Evolutionary conservation across 2,329 filamentous ascomycete genomes (phyloP).

Genomic region (Clonostachys sp.): DNA sequence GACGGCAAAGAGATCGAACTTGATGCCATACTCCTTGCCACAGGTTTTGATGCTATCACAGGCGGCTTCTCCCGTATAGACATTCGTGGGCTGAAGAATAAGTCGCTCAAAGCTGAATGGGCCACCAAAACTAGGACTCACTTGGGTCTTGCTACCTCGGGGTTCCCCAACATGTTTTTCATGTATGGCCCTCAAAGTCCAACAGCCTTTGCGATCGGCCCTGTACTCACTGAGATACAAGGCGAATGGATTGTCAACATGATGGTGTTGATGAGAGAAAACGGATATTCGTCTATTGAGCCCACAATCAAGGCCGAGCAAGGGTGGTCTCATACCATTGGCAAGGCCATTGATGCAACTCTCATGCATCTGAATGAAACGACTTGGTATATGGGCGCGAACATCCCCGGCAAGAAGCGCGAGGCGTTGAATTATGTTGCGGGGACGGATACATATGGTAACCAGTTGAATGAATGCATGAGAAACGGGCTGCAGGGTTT

Average conservation of each 20-base stretch:
- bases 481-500: too few relatives aligned
- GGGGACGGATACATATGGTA: too few relatives aligned
- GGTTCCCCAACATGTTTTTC: conserved; percentile 42
- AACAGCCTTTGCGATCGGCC: conserved; percentile 28
- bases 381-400: conserved; percentile 31
- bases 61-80: conserved; percentile 75
- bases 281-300: conserved; percentile 13
- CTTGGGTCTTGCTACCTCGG: conserved; percentile 30
- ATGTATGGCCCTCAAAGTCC: conserved; percentile 32
- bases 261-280: conserved; percentile 19
- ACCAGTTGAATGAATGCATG: too few relatives aligned
- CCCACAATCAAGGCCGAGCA: too few relatives aligned
- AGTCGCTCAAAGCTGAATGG: conserved; percentile 27
- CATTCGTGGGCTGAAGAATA: conserved; percentile 23
- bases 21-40: conserved; percentile 33
- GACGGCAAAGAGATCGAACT: conserved; percentile 21
- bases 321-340: conserved; percentile 13
- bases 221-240: conserved; percentile 30
- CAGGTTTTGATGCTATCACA: conserved; percentile 30
- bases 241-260: conserved; percentile 27
- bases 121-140: conserved; percentile 23
- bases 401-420: conserved; percentile 18
- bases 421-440: too few relatives aligned
- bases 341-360: conserved; percentile 16
- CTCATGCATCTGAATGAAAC: conserved; percentile 22